phyloP scores from a whole-genome alignment of 768 basidiomycete genomes.

The Chalciporus chontae region DNA sequence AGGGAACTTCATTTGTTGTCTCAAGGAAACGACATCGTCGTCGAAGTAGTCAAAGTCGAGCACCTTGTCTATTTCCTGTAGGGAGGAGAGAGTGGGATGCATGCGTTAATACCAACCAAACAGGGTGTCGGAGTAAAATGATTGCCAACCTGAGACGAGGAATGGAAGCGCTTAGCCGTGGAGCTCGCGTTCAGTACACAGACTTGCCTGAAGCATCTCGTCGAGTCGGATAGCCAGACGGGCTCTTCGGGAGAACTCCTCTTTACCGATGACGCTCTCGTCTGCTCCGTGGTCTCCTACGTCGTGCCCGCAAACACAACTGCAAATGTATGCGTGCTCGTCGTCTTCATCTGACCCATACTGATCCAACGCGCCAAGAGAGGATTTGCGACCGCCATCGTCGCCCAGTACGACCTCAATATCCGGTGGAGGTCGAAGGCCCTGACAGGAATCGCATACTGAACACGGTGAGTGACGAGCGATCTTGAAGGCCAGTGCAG shows the following conservation, averaged over 20 bases:
- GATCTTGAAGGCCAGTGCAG: slow-evolving; percentile 66
- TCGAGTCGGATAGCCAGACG: slow-evolving; percentile 79
- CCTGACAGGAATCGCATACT: slow-evolving; percentile 60
- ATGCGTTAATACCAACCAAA: slow-evolving; percentile 15
- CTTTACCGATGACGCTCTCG: slow-evolving; percentile 47
- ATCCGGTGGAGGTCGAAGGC: slow-evolving; percentile 61
- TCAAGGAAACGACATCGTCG: slow-evolving; percentile 63
- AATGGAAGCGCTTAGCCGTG: slow-evolving; percentile 13
- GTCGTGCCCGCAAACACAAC: slow-evolving; percentile 69
- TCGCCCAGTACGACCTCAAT: slow-evolving; percentile 58
- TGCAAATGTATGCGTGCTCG: slow-evolving; percentile 49
- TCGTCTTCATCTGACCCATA: slow-evolving; percentile 75
- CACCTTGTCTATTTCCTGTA: slow-evolving; percentile 71
- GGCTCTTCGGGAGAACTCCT: slow-evolving; percentile 68
- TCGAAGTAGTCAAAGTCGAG: slow-evolving; percentile 79
- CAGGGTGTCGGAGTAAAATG: slow-evolving; percentile 6
- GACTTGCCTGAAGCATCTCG: slow-evolving; percentile 69
- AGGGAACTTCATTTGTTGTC: slow-evolving; percentile 64
- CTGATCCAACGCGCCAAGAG: slow-evolving; percentile 53
- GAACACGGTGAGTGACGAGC: slow-evolving; percentile 78
- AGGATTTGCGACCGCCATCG: slow-evolving; percentile 39
- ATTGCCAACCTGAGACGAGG: slow-evolving; percentile 21
- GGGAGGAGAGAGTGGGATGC: slow-evolving; percentile 4
- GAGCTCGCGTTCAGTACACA: not conserved
- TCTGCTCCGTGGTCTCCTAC: slow-evolving; percentile 66